These are phyloP conservation scores for Candida mesenterica DNA, from an alignment of 1,139 yeast species.

Conservation along the genomic window DNA sequence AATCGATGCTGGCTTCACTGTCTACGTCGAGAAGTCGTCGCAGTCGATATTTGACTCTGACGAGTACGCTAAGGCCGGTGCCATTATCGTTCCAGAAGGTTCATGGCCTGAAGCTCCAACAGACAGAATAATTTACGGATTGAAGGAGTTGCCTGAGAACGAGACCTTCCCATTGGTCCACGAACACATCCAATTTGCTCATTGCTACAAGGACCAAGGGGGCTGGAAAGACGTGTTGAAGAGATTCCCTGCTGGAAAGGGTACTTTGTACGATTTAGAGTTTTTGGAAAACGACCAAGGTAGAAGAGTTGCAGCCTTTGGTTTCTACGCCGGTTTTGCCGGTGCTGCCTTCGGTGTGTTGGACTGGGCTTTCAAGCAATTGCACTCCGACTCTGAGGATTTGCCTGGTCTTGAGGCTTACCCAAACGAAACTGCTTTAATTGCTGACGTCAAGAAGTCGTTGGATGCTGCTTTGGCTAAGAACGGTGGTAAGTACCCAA, in stretches of 20 bases:
- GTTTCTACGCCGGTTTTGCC: conserved; percentile 97
- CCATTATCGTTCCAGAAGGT: conserved; percentile 85
- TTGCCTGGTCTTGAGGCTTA: conserved; percentile 79
- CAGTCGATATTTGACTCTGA: conserved; percentile 75
- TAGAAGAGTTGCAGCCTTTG: conserved; percentile 98
- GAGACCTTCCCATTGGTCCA: conserved; percentile 91
- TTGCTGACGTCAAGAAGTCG: conserved; percentile 65
- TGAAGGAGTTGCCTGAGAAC: conserved; percentile 90
- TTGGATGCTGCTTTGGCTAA: conserved; percentile 58
- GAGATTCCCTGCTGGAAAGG: conserved; percentile 90
- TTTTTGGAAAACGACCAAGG: conserved; percentile 92
- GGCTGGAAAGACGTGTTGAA: conserved; percentile 93
- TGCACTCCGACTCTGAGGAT: conserved; percentile 60
- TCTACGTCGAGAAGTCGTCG: conserved; percentile 81
- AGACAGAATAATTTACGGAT: conserved; percentile 86
- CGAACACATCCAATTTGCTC: conserved; percentile 97
- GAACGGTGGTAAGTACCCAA: conserved; percentile 68
- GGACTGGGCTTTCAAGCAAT: conserved; percentile 92
- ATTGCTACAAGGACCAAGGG: conserved; percentile 94
- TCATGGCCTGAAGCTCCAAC: conserved; percentile 91
- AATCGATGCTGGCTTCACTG: conserved; percentile 82
- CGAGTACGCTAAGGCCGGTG: conserved; percentile 81
- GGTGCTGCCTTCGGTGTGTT: conserved; percentile 96
- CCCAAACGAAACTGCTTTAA: conserved; percentile 72
- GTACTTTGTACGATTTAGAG: conserved; percentile 88